A percentile compares a stretch with the other conserved stretches of the same genome.
These are phyloP conservation scores for Schwanniomyces vanrijiae DNA, from an alignment of 805 yeast species.

Conservation along the genomic window DNA sequence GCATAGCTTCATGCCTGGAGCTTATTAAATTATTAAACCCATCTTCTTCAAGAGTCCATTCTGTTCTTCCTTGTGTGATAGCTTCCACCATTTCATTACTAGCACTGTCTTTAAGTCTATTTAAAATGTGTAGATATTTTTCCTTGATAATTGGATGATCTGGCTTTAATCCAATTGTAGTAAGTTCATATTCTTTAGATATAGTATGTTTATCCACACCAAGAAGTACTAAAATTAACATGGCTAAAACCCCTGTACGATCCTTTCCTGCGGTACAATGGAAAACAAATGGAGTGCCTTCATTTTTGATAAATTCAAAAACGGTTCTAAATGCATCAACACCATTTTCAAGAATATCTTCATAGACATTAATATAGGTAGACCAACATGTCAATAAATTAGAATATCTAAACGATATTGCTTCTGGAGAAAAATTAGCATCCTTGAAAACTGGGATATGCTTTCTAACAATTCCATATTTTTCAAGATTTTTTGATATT, in stretches of 20 bases:
- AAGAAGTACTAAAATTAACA: slow-evolving; percentile 60
- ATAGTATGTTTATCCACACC: slow-evolving; percentile 68
- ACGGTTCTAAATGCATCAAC: slow-evolving; percentile 46
- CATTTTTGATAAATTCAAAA: slow-evolving; percentile 56
- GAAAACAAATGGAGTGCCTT: slow-evolving; percentile 47
- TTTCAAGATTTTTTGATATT: slow-evolving; percentile 30
- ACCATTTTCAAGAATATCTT: slow-evolving; percentile 55
- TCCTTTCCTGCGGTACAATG: slow-evolving; percentile 90
- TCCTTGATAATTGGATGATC: slow-evolving; percentile 41
- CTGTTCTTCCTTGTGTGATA: slow-evolving; percentile 36
- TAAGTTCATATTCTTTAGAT: slow-evolving; percentile 75
- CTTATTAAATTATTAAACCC: slow-evolving; percentile 63
- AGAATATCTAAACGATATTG: slow-evolving; percentile 54
- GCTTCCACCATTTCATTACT: slow-evolving; percentile 20
- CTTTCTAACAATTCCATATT: slow-evolving; percentile 46
- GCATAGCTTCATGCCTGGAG: slow-evolving; percentile 69
- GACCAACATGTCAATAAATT: slow-evolving; percentile 57
- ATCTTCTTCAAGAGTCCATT: slow-evolving; percentile 45
- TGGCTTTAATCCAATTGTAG: slow-evolving; percentile 61
- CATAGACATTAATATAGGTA: slow-evolving; percentile 64
- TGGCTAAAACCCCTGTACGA: slow-evolving; percentile 73
- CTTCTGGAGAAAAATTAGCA: slow-evolving; percentile 63
- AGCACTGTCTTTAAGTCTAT: slow-evolving; percentile 24
- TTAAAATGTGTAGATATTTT: slow-evolving; percentile 32
- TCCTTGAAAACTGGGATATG: slow-evolving; percentile 59